Evolutionary conservation across 352 stramenopile species (phyloP).

Genomic region (Globisporangium rhizosaccharum): DNA sequence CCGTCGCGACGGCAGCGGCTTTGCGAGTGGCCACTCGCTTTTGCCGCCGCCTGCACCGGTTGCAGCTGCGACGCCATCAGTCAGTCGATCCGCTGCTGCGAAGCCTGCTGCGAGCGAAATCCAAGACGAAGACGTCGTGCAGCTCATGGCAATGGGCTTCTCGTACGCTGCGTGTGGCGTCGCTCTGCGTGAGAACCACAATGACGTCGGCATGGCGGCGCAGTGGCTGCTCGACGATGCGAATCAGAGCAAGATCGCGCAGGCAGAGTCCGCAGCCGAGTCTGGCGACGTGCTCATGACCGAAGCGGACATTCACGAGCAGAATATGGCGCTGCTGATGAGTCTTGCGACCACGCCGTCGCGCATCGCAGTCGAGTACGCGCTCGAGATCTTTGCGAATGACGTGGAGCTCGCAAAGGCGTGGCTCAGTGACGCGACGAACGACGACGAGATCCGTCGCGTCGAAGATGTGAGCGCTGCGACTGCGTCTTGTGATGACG

Average conservation of each 20-base stretch:
- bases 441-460: conserved; percentile 57
- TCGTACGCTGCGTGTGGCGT: conserved; percentile 77
- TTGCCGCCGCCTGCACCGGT: conserved; percentile 43
- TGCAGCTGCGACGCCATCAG: not conserved
- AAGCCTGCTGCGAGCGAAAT: conserved; percentile 24
- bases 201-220: conserved; percentile 66
- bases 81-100: not conserved
- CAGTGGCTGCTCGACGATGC: conserved; percentile 80
- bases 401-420: conserved; percentile 56
- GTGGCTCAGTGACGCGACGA: conserved; percentile 60
- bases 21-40: conserved; percentile 17
- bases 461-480: conserved; percentile 26
- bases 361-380: conserved; percentile 53
- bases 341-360: conserved; percentile 49
- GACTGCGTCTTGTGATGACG: conserved; percentile 23
- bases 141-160: conserved; percentile 87
- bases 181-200: conserved; percentile 58
- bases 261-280: conserved; percentile 49
- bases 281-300: conserved; percentile 46
- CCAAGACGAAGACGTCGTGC: conserved; percentile 77
- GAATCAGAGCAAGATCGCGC: conserved; percentile 67
- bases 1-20: conserved; percentile 17
- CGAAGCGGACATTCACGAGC: conserved; percentile 56
- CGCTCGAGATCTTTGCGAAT: conserved; percentile 56
- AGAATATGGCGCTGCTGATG: conserved; percentile 70